Evolutionary conservation across 2,329 filamentous ascomycete genomes (phyloP), one percentile per base, ranked within the genome.

Genomic region (Lachnellula occidentalis): DNA sequence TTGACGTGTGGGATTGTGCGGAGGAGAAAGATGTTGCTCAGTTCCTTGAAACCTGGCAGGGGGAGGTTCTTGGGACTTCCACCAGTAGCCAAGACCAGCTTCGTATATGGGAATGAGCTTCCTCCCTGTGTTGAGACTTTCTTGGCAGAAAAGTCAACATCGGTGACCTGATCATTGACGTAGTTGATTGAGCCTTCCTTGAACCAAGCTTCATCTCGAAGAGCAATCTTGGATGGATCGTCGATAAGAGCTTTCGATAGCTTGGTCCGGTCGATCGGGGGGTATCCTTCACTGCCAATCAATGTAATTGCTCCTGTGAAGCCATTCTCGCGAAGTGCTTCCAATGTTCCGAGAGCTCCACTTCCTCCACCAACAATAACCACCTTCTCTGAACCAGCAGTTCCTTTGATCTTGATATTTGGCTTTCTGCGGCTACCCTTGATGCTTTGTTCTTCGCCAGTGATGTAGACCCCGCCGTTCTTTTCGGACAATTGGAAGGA

Each of bases 241-340:
- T 88, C 83, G 58, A 96, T 80, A 12, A 99, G 78, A 0, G 92
- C 90, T 73, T 99, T 99, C 67, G 92, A 96, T 42, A 99, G 80
- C 77, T 97, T 97, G 11, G 94, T 90, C 19, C 94, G 84, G 74
- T 99, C 94, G 64, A 97, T 92, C 34, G 92, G 92, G 34, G 87
- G 79, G 69, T 94, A 87, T 21, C 88, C 87, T 71, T 99, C 94
- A 60, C 82, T 85, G 12, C 88, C 86, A 65, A 99, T 85, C 65
- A 96, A 77, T 0, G 91, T 95, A 62, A 99, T 85, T 53, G 81
- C 76, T 14, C 91, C 92, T 5, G 78, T 79, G 75, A 86, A 97
- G 31, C 92, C 91, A 59, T 86, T 83, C 60, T 88, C 87, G 43
- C 92, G 86, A 15, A 99, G 81, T 12, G 84, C 87, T 69, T 97